Conservation (phyloP, 768 basidiomycete genomes). For the Kwoniella pini region DNA sequence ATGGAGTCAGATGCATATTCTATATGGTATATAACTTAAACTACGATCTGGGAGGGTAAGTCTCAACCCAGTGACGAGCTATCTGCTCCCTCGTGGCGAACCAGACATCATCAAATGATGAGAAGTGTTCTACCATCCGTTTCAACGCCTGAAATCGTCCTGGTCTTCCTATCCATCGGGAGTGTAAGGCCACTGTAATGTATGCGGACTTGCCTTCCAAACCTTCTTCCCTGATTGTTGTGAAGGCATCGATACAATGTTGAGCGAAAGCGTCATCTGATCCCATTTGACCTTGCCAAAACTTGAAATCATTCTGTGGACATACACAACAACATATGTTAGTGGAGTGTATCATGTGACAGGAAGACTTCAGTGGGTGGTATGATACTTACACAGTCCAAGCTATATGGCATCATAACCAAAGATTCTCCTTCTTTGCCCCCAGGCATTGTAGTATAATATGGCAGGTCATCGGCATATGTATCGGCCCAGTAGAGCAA, state of each 20-base stretch:
- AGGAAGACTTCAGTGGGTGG: no score
- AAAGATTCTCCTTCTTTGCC: conserved; percentile 27
- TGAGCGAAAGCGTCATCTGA: conserved; percentile 22
- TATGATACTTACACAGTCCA: conserved; percentile 37
- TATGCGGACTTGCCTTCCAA: conserved; percentile 33
- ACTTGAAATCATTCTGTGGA: conserved; percentile 40
- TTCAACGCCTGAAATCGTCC: conserved; percentile 42
- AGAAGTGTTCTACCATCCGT: conserved; percentile 36
- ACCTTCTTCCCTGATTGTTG: conserved; percentile 33
- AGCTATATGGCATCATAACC: conserved; percentile 42
- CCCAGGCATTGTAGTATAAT: conserved; percentile 35
- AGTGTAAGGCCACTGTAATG: conserved; percentile 40
- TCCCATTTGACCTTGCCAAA: conserved; percentile 32
- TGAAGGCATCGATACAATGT: conserved; percentile 24
- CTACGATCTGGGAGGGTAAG: conserved; percentile 25
- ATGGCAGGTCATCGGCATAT: conserved; percentile 45
- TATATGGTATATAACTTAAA: background rate
- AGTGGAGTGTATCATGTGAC: no score
- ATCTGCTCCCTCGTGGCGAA: conserved; percentile 45
- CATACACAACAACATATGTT: conserved; percentile 7
- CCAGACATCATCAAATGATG: conserved; percentile 40
- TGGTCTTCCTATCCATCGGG: conserved; percentile 43
- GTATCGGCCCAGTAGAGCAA: conserved; percentile 38
- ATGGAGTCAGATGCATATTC: conserved; percentile 7
- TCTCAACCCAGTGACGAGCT: conserved; percentile 33